Base-by-base conservation (phyloP, 495 filamentous ascomycete genomes). In the Hamigera avellanea region DNA sequence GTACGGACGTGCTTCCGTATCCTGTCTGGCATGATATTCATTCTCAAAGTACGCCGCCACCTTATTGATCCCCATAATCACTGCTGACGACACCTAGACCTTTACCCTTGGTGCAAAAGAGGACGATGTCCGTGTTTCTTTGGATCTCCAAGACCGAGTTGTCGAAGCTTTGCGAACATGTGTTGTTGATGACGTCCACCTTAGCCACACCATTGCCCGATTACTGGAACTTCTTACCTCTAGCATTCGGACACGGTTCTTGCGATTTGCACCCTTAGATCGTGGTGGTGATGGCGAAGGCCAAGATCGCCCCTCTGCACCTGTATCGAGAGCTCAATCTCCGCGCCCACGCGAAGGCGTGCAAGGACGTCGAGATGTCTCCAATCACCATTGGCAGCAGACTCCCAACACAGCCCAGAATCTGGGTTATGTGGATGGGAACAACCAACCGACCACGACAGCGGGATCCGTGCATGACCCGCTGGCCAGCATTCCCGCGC, bases 1-100 rank as follows among this genome's bases (percentile, higher is more conserved):
- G 88, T 95, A 14, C 71, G 91, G 29, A 95, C 93, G 0, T 93
- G 87, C 50, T 93, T 95, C 66, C 78, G 91, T 32, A 93, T 98
- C 50, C 74, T 96, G 45, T 87, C 82, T 37, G 88, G 85, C 15
- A 86, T 88, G 48, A 95, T 95, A 70, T 95, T 98, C 54, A 70
- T 96, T 28, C 76, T 98, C 29, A 86, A 86, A 50, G 69, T 71
- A 57, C 27, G 45, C 42, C 25, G 14, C 14, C 4, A 5, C 9
- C 21, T 9, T 23, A 5, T 9, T 23, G 21, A 4, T 23, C 21
- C 9, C 9, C 6, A 30, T 30, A 13, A 30, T 3, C 8, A 37
- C 38, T 48, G 15, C 47, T 31, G 15, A 19, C n/a, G 2, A 13
- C 8, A 21, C 19, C 12, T 66, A 83, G 75, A 93, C 89, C 0